Base-by-base conservation (phyloP, 768 basidiomycete species). In the Coprinellus micaceus region DNA sequence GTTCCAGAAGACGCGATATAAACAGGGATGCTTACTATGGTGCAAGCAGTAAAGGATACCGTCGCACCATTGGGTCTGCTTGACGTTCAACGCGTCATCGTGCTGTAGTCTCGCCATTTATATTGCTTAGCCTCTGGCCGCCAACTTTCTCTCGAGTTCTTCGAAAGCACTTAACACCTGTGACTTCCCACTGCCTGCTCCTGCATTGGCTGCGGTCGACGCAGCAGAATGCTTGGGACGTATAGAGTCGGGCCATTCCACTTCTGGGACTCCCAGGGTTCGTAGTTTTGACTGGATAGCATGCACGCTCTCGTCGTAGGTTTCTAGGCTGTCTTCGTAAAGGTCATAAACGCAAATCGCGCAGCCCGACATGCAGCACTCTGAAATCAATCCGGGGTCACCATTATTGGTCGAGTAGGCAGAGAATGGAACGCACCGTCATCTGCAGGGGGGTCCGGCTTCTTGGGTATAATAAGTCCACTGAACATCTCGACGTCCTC, bases 351-450 rank as follows among this genome's bases (percentile, higher is more conserved):
- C 88, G 68, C 94, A 95, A n/a, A 94, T 71, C 0, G 92, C 89
- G 65, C 94, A 96, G 28, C 91, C 91, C 2, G 91, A 93, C 93
- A 95, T 95, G 74, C 93, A 96, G 69, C 93, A 94, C 70, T 94
- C 93, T 94, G 61, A 37, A 37, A 37, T 39, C 43, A 52, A 29
- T 28, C n/a, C n/a, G n/a, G n/a, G n/a, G n/a, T n/a, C n/a, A n/a
- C n/a, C n/a, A n/a, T n/a, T n/a, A n/a, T n/a, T n/a, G n/a, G n/a
- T 4, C 4, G 51, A 12, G 25, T 25, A 49, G 41, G 22, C 29
- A 10, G 29, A 57, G 3, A 58, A 22, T 21, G 6, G 12, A 11
- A 67, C 80, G 24, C 59, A 86, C 89, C 89, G 66, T 91, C 89
- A 46, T 83, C 75, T 52, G 76, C 78, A 2, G 89, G 90, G 1